Percentiles rank a stretch among this genome's conserved stretches.
These are phyloP conservation scores for Basidiobolus heterosporus DNA, from an alignment of 371 early-diverging fungal genomes.

Conservation along the genomic window DNA sequence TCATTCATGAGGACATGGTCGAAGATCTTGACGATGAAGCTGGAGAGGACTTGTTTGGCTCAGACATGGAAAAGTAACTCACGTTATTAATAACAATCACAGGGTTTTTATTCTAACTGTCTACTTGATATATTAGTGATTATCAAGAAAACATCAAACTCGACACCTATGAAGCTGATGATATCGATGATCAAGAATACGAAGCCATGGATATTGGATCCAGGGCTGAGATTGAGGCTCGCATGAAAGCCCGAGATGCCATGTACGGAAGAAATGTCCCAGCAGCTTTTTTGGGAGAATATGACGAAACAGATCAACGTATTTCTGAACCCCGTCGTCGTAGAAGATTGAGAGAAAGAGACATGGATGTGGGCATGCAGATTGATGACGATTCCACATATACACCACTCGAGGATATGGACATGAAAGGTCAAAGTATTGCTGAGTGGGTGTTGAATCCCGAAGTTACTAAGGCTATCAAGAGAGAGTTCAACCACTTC, in stretches of 20 bases:
- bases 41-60: slow-evolving; percentile 73
- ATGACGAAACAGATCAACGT: not conserved
- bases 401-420: slow-evolving; percentile 1
- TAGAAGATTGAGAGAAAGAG: not conserved
- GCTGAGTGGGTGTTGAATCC: slow-evolving; percentile 66
- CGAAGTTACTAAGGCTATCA: slow-evolving; percentile 60
- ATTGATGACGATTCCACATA: not conserved
- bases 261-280: slow-evolving; percentile 12
- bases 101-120: not conserved
- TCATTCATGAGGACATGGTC: slow-evolving; percentile 7
- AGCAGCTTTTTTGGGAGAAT: not conserved
- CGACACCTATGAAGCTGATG: slow-evolving; percentile 64
- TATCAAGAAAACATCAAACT: slow-evolving; percentile 51
- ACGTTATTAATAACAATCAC: slow-evolving; percentile 7
- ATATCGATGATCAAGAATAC: slow-evolving; percentile 62
- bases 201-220: slow-evolving; percentile 47
- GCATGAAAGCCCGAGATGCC: slow-evolving; percentile 65
- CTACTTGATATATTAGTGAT: slow-evolving; percentile 26
- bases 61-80: slow-evolving; percentile 49
- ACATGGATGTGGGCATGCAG: slow-evolving; percentile 1
- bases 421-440: slow-evolving; percentile 16
- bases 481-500: slow-evolving; percentile 74
- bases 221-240: slow-evolving; percentile 59
- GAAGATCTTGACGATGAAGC: slow-evolving; percentile 39
- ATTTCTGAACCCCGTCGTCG: not conserved